phyloP scores from a whole-genome alignment of 345 rosid species.

The Eucalyptus regnans region DNA sequence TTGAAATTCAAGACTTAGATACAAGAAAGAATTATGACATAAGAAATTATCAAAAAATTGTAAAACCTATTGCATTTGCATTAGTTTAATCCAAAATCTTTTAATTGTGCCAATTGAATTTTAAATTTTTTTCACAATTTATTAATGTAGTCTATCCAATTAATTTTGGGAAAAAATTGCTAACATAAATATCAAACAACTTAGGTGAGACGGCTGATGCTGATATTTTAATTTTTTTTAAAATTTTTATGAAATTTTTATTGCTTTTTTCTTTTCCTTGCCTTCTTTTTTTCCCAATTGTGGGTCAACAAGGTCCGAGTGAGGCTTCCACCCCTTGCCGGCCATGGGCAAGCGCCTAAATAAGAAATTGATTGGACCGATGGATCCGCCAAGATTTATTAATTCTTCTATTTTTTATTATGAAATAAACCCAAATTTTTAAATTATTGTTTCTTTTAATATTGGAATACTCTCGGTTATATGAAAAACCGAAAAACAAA shows the following conservation, averaged over 20 bases:
- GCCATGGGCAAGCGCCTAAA: background rate
- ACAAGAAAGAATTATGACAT: background rate
- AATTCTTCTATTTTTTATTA: no score
- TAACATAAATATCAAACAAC: background rate
- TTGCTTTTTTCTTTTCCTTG: accelerated
- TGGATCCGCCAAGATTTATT: accelerated
- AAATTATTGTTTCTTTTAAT: no score
- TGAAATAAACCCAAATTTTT: background rate
- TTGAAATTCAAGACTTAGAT: background rate
- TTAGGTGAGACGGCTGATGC: accelerated
- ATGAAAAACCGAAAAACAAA: background rate
- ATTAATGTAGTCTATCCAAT: accelerated
- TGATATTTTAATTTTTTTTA: no score
- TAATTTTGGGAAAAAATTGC: accelerated
- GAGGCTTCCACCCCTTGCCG: background rate
- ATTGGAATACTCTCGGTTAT: accelerated
- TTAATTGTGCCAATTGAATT: accelerated
- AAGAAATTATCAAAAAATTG: no score
- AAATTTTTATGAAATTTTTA: no score
- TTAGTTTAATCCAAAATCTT: accelerated
- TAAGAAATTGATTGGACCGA: accelerated
- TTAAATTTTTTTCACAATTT: accelerated
- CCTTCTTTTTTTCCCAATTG: accelerated
- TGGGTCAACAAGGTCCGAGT: accelerated
- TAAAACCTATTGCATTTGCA: accelerated